Base-by-base conservation (phyloP, 2,329 filamentous ascomycete genomes). In the Gremmenia infestans region DNA sequence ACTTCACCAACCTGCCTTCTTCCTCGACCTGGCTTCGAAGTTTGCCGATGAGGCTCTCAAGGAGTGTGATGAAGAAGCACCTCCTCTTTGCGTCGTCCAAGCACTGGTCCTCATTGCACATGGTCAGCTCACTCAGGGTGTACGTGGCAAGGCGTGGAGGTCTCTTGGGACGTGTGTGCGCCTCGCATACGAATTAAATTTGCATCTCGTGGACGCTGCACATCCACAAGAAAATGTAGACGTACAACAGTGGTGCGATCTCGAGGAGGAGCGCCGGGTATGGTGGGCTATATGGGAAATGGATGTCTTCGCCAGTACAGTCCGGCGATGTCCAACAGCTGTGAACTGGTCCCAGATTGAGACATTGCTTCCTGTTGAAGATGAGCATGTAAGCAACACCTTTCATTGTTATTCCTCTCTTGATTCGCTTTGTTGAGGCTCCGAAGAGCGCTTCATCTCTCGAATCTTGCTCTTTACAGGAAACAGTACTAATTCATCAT, bases 241-340 rank as follows among this genome's bases (percentile, higher is more conserved):
- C 22, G 11, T 42, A 8, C 57, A 56, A 12, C 56, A 56, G 19
- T 71, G 68, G 66, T 53, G 57, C 14, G 50, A 62, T 0, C 57
- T 68, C 3, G 72, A 75, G 60, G 72, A 74, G 57, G 66, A 70
- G 47, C 67, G 72, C 1, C 67, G 73, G 3, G 68, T 69, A 1
- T 74, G 70, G 68, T 74, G 72, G 73, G 69, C 72, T 0, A 67
- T 74, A n/a, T 74, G 71, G 72, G 73, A 74, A 53, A 73, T 75
- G 68, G 73, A 75, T 54, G 68, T 73, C 8, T 75, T 73, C 55
- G 72, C 72, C 2, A 72, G 67, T 49, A 71, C 71, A n/a, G 71
- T 75, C 35, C 67, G 72, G 8, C 67, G 72, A 4, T 65, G 66
- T 15, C 73, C 73, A 2, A 68, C 69, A 0, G 72, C 68, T 0